Evolutionary conservation across 176 grass and related monocot species (phyloP).

Genomic region (Raddia distichophylla): DNA sequence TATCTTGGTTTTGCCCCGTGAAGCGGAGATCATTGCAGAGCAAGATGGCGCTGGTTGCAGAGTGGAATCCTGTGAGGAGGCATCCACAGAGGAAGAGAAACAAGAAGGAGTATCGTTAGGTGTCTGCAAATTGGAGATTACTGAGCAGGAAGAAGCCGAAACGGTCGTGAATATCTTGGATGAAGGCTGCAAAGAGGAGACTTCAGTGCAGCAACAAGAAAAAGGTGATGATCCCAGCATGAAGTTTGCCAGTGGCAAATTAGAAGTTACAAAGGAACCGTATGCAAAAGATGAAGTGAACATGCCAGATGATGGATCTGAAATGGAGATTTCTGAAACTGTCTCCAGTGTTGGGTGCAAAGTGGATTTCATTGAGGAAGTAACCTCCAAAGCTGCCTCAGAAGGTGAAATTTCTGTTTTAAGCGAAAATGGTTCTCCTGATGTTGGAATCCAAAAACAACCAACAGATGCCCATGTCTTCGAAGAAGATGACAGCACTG

Average conservation of each 20-base stretch:
- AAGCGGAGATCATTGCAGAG: background rate
- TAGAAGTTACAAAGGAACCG: background rate
- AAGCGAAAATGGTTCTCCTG: background rate
- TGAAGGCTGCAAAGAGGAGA: background rate
- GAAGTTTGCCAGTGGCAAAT: background rate
- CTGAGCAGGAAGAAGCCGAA: conserved; percentile 2
- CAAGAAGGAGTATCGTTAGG: background rate
- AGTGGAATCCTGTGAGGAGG: conserved; percentile 25
- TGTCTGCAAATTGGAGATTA: background rate
- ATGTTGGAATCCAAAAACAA: conserved; percentile 4
- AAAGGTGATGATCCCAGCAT: background rate
- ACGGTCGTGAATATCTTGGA: background rate
- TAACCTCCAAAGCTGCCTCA: conserved; percentile 10
- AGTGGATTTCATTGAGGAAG: conserved; percentile 39
- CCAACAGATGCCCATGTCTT: conserved; percentile 15
- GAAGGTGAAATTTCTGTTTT: conserved; percentile 45
- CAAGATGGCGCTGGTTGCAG: conserved; percentile 1
- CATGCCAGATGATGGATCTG: conserved; percentile 28
- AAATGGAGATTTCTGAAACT: conserved; percentile 48
- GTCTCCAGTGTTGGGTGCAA: background rate
- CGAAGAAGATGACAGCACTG: background rate
- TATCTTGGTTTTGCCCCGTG: background rate
- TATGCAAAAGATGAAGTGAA: conserved; percentile 8
- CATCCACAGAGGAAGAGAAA: background rate
- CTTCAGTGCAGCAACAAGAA: background rate